A percentile compares a stretch with the other conserved stretches of the same genome.
Conservation (phyloP, 306 rosid genomes). For the Medicago ruthenica region DNA sequence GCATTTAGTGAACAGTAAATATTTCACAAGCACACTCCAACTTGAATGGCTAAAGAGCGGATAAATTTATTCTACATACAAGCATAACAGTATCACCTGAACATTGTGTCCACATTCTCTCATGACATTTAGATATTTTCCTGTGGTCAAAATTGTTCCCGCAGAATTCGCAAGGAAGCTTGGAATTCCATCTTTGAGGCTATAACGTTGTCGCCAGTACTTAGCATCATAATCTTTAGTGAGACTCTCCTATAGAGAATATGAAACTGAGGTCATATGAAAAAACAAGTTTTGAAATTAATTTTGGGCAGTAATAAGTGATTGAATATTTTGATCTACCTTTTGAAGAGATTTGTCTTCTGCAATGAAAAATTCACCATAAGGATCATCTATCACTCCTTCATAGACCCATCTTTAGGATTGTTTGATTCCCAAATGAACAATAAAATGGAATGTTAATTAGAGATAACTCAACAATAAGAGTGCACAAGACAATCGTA, state of each 20-base stretch:
- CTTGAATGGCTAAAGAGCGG: slow-evolving; percentile 13
- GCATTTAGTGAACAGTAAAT: slow-evolving; percentile 33
- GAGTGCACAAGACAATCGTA: background rate
- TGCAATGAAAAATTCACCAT: slow-evolving; percentile 89
- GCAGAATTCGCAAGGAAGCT: slow-evolving; percentile 84
- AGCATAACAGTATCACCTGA: slow-evolving; percentile 66
- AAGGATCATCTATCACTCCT: slow-evolving; percentile 97
- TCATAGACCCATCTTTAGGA: slow-evolving; percentile 91
- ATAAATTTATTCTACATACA: slow-evolving; percentile 25
- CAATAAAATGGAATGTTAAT: slow-evolving; percentile 40
- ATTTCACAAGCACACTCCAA: slow-evolving; percentile 26
- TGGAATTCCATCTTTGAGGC: slow-evolving; percentile 98
- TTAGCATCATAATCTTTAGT: slow-evolving; percentile 90
- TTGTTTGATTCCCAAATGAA: slow-evolving; percentile 44
- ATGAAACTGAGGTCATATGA: slow-evolving; percentile 40
- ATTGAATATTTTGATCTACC: slow-evolving; percentile 54
- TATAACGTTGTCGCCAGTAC: slow-evolving; percentile 92
- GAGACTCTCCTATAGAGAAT: slow-evolving; percentile 82
- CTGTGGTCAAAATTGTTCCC: slow-evolving; percentile 92
- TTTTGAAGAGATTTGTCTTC: slow-evolving; percentile 91
- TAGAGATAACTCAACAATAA: slow-evolving; percentile 29
- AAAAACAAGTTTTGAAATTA: slow-evolving; percentile 36
- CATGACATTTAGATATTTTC: slow-evolving; percentile 97
- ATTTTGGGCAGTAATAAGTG: slow-evolving; percentile 26
- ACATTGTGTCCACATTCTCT: slow-evolving; percentile 98